phyloP scores from a whole-genome alignment of 1,284 basidiomycete species.

The Moniliophthora roreri region DNA sequence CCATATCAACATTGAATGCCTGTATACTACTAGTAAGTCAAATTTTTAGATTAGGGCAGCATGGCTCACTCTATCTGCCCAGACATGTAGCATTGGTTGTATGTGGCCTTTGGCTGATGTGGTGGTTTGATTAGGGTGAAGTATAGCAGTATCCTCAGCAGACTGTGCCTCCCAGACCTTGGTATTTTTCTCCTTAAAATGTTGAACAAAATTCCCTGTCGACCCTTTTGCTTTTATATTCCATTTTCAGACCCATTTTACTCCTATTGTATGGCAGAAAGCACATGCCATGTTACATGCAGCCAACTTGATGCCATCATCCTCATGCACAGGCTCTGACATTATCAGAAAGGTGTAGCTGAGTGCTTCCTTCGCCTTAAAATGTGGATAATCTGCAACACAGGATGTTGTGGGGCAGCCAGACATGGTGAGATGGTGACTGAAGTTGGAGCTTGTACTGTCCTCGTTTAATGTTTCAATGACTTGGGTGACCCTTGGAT shows the following conservation, averaged over 20 bases:
- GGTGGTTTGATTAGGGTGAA: not conserved
- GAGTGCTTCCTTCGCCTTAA: not conserved
- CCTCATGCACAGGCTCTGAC: not conserved
- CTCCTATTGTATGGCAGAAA: not conserved
- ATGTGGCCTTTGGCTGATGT: not conserved
- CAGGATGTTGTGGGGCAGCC: not conserved
- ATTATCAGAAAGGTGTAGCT: constrained; percentile 3
- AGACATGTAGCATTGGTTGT: constrained; percentile 1
- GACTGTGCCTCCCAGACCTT: not conserved
- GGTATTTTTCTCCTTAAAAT: not conserved
- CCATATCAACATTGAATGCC: not conserved
- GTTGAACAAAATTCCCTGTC: not conserved
- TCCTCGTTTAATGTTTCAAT: too few relatives aligned
- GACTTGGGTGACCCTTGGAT: too few relatives aligned
- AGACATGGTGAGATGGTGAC: not conserved
- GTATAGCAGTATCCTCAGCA: not conserved
- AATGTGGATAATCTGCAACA: not conserved
- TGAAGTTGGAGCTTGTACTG: too few relatives aligned
- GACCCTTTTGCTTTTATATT: not conserved
- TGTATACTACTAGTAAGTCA: not conserved
- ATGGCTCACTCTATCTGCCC: not conserved
- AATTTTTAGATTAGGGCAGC: not conserved
- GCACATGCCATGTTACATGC: constrained; percentile 1
- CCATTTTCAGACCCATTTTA: not conserved
- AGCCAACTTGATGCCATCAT: constrained; percentile 1